Conservation (phyloP, 495 filamentous ascomycete genomes). For the Penicillium salamii region DNA sequence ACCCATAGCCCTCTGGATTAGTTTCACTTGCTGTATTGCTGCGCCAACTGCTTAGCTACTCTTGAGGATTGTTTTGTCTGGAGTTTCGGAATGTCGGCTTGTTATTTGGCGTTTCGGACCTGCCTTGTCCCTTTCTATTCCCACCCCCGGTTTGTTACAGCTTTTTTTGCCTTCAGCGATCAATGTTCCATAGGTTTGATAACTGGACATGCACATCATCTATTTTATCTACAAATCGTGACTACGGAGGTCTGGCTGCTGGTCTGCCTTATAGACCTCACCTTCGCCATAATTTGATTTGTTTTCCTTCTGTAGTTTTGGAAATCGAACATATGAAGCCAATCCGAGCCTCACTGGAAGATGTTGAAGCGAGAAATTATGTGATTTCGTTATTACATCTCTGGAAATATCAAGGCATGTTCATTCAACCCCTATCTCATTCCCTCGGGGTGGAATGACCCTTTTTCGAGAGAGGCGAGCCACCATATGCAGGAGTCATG, state of each 20-base stretch:
- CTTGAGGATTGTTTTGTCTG: slow-evolving; percentile 13
- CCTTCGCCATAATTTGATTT: not conserved
- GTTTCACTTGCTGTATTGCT: not conserved
- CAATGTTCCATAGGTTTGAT: slow-evolving; percentile 8
- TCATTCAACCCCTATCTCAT: slow-evolving; percentile 5
- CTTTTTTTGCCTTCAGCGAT: slow-evolving; percentile 18
- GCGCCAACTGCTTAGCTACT: no score
- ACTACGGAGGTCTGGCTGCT: not conserved
- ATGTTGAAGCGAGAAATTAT: no score
- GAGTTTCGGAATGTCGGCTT: slow-evolving; percentile 18
- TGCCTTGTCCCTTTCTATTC: slow-evolving; percentile 14
- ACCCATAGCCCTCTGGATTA: not conserved
- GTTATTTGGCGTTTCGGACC: slow-evolving; percentile 18
- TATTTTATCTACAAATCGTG: slow-evolving; percentile 1
- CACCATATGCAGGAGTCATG: slow-evolving; percentile 24
- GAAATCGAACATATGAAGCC: not conserved
- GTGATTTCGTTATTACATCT: no score
- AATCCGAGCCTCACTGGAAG: not conserved
- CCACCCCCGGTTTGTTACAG: slow-evolving; percentile 11
- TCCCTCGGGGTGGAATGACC: slow-evolving; percentile 11
- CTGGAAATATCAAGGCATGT: no score
- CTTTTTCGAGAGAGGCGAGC: slow-evolving; percentile 33
- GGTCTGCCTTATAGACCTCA: not conserved
- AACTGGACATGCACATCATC: slow-evolving; percentile 16
- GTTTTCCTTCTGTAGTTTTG: no score